phyloP scores from a whole-genome alignment of 768 basidiomycete genomes.

The Antrodiella citrinella region DNA sequence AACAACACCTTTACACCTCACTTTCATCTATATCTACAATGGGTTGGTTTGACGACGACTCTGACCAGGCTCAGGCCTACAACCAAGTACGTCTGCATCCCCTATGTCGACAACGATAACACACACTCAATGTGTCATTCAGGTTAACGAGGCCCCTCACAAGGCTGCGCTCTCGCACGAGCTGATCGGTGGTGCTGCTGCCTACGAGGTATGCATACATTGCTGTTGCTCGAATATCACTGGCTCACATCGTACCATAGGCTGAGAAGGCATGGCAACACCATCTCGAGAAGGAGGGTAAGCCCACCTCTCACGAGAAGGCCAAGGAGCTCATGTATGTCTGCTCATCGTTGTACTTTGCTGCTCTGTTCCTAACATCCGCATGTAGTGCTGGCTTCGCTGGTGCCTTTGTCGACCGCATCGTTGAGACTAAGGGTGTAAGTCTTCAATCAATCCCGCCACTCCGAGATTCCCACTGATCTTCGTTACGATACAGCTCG shows the following conservation, averaged over 20 bases:
- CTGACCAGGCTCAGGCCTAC: constrained; percentile 35
- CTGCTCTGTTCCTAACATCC: neutral
- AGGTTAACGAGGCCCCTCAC: constrained; percentile 46
- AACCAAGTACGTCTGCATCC: constrained; percentile 24
- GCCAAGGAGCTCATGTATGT: constrained; percentile 49
- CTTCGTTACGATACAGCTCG: constrained; percentile 22
- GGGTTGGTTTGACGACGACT: constrained; percentile 36
- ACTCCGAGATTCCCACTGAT: neutral
- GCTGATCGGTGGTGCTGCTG: constrained; percentile 57
- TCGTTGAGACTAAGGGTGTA: constrained; percentile 36
- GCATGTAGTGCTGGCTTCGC: constrained; percentile 41
- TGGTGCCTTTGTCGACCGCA: constrained; percentile 44
- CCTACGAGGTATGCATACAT: constrained; percentile 43
- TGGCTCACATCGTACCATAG: constrained; percentile 21
- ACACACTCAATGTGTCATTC: too few relatives aligned
- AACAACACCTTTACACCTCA: constrained; percentile 12
- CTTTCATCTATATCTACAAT: constrained; percentile 21
- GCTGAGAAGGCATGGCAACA: constrained; percentile 58
- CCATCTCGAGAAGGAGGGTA: constrained; percentile 41
- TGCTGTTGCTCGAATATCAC: neutral
- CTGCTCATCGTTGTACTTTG: neutral
- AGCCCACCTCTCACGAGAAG: constrained; percentile 38
- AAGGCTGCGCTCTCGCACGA: constrained; percentile 56
- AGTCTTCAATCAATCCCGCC: neutral
- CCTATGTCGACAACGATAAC: too few relatives aligned